These are phyloP conservation scores for Malassezia slooffiae DNA, from an alignment of 1,284 basidiomycete species.

Conservation along the genomic window DNA sequence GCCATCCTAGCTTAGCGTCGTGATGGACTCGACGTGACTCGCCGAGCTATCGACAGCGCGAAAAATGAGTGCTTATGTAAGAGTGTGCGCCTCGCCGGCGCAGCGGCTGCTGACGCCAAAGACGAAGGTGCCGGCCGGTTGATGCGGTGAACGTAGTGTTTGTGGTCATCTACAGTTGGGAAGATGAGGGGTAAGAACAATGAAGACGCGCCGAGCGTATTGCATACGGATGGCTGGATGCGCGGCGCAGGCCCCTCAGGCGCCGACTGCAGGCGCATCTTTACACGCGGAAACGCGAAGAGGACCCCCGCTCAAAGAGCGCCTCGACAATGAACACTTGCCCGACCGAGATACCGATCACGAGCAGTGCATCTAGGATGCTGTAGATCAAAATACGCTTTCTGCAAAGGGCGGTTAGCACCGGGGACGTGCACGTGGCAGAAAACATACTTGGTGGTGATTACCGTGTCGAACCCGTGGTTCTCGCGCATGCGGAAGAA, in stretches of 20 bases:
- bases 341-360: conserved; percentile 33
- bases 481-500: conserved; percentile 45
- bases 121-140: too few relatives aligned
- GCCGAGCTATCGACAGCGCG: neutral
- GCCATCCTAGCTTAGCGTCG: neutral
- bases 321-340: conserved; percentile 39
- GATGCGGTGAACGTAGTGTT: too few relatives aligned
- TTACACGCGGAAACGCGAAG: conserved; percentile 34
- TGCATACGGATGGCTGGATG: too few relatives aligned
- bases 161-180: too few relatives aligned
- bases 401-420: conserved; percentile 9
- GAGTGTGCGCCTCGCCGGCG: too few relatives aligned
- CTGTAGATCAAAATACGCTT: conserved; percentile 39
- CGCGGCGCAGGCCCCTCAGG: too few relatives aligned
- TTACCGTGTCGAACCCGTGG: conserved; percentile 38
- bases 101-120: too few relatives aligned
- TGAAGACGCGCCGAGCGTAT: too few relatives aligned
- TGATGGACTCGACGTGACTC: neutral
- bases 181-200: too few relatives aligned
- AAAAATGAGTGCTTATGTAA: conserved; percentile 1
- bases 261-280: too few relatives aligned
- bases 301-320: conserved; percentile 34
- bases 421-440: neutral
- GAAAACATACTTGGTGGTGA: too few relatives aligned
- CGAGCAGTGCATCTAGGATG: conserved; percentile 31